Conservation (phyloP, 1,139 yeast species). For the Taphrina populina region DNA sequence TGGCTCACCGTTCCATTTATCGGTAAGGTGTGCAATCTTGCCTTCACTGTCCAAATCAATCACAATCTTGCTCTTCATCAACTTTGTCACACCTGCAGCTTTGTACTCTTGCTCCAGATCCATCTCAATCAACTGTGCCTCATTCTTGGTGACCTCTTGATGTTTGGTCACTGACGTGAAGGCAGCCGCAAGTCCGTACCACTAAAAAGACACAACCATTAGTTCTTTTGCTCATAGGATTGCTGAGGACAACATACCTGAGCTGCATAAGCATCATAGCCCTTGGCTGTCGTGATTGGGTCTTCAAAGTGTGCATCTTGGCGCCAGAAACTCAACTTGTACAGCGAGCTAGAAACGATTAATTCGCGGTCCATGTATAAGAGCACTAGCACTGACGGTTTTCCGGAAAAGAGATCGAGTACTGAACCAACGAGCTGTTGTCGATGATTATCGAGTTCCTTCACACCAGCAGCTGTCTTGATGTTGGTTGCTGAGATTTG, state of each 20-base stretch:
- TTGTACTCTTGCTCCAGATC: slow-evolving; percentile 20
- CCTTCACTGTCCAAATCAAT: slow-evolving; percentile 22
- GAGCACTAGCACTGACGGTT: not conserved
- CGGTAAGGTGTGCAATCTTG: slow-evolving; percentile 11
- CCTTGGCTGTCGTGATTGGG: slow-evolving; percentile 23
- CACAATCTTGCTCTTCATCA: slow-evolving; percentile 19
- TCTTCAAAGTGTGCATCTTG: slow-evolving; percentile 25
- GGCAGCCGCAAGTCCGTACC: slow-evolving; percentile 17
- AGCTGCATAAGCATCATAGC: slow-evolving; percentile 24
- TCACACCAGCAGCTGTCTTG: slow-evolving; percentile 16
- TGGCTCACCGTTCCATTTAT: slow-evolving; percentile 13
- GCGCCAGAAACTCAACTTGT: slow-evolving; percentile 24
- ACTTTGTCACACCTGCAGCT: slow-evolving; percentile 13
- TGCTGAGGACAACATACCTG: too few relatives aligned
- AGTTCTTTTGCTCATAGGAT: too few relatives aligned
- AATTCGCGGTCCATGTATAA: too few relatives aligned
- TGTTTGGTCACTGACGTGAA: slow-evolving; percentile 17
- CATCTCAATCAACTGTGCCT: slow-evolving; percentile 16
- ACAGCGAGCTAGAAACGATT: slow-evolving; percentile 16
- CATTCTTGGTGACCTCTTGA: slow-evolving; percentile 20
- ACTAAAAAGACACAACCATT: too few relatives aligned
- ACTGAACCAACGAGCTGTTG: slow-evolving; percentile 18
- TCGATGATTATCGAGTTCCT: slow-evolving; percentile 16
- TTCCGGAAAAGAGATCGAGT: slow-evolving; percentile 15
- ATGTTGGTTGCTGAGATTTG: slow-evolving; percentile 22